Base-by-base conservation (phyloP, 1,284 basidiomycete species). In the Heterobasidion occidentale region DNA sequence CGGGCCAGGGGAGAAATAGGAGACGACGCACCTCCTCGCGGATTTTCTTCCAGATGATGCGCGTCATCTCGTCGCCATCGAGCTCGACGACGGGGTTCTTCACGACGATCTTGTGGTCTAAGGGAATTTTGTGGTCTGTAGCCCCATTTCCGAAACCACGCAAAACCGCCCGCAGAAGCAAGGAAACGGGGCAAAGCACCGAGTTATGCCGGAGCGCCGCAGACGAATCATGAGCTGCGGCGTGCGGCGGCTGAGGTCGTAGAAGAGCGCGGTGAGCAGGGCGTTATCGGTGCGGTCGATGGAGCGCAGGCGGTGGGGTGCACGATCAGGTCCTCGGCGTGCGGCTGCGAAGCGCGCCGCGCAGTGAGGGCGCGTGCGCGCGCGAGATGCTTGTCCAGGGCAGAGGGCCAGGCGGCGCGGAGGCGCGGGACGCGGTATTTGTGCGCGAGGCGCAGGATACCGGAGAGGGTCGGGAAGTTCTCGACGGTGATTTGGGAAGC, bases 11-110 rank as follows among this genome's bases (percentile, higher is more conserved):
- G 19, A 19, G 19, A 19, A 19, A 19, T 19, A 19, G 19, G 19
- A 19, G 19, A 19, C 19, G 19, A 19, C 19, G 19, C 19, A 92
- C 91, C 81, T 98, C 92, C 67, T 98, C 90, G 57, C 93, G 83
- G 70, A 98, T 98, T 81, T 96, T 97, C 81, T 97, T 93, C 95
- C 95, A 98, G 72, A 98, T 97, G 65, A 97, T 94, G 64, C 94
- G 81, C 46, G 94, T 97, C 94, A 96, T 96, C 75, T 97, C 94
- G 73, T 97, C 94, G 54, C 94, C 94, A 71, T 97, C 94, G 56
- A 98, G 85, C 78, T 98, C 95, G 58, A 98, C 95, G 59, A 99
- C 84, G 19, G 96, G 94, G 69, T 95, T 94, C 67, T 83, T 76
- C 59, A 97, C 94, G 49, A 81, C 83, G 71, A 98, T 97, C 67